Base-by-base conservation (phyloP, 345 rosid genomes). In the Boechera retrofracta region DNA sequence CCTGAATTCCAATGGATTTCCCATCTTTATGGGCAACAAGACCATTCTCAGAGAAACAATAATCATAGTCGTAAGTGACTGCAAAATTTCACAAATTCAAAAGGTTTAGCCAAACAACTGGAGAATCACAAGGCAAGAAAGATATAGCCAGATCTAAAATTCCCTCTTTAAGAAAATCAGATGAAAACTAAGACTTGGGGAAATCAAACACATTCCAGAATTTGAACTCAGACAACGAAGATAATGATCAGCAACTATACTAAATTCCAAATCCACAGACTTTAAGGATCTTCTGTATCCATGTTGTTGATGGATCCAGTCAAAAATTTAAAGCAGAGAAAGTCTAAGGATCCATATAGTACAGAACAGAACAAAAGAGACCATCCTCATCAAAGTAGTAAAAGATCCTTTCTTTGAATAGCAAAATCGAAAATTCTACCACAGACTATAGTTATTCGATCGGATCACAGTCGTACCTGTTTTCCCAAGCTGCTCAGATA, bases 1-100 rank as follows among this genome's bases (percentile, higher is more conserved):
- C 99, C 99, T 92, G 90, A 35, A 85, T 80, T 61, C 88, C 99
- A 78, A 91, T 87, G 66, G 90, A 86, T 69, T 90, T 80, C 42
- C 99, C 99, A 76, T 86, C 92, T 85, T 95, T 89, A 62, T 92
- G 89, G 49, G 99, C 98, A 74, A 95, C 90, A 75, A 95, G 99
- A 47, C 98, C 99, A 84, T 95, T 95, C 87, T 95, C 99, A 61
- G 99, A 88, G 78, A 95, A 95, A 21, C 86, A 94, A 47, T 87
- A 95, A 83, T 95, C 98, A 79, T 89, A 95, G 74, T 92, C 99
- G 42, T 80, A 16, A 59, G 79, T 84, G 52, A 95, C 99, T 95
- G 94, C 86, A 85, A 15, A 75, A n/a, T 36, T 60, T 35, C 59
- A n/a, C 63, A 63, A 62, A 45, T 24, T 48, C 55, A 10, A 39